A percentile compares a stretch with the other conserved stretches of the same genome.
Evolutionary conservation across 1,284 basidiomycete genomes (phyloP).

Genomic region (Moesziomyces parantarcticus): DNA sequence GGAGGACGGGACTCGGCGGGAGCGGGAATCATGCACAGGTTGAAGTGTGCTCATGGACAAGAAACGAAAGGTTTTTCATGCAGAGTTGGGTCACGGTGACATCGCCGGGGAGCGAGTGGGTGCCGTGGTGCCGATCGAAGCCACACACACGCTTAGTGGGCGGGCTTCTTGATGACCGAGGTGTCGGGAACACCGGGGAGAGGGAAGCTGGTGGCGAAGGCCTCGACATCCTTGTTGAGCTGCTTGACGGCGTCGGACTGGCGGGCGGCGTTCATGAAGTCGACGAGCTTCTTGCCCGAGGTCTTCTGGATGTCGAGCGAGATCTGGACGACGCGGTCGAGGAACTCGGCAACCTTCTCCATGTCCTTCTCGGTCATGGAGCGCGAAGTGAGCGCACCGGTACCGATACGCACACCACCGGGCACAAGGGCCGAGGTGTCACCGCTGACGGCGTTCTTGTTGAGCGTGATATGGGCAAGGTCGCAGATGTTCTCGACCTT

Average conservation of each 20-base stretch:
- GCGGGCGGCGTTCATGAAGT: slow-evolving; percentile 87
- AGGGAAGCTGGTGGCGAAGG: slow-evolving; percentile 87
- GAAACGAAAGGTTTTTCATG: slow-evolving; percentile 17
- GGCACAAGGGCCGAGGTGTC: slow-evolving; percentile 93
- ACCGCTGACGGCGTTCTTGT: slow-evolving; percentile 95
- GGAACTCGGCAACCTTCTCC: slow-evolving; percentile 84
- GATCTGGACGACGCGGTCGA: slow-evolving; percentile 66
- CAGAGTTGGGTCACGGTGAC: slow-evolving; percentile 17
- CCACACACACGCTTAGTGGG: slow-evolving; percentile 28
- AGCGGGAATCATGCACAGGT: slow-evolving; percentile 51
- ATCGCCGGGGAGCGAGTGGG: not conserved
- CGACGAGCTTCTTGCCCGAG: slow-evolving; percentile 91
- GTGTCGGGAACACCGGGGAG: slow-evolving; percentile 86
- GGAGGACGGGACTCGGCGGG: not conserved
- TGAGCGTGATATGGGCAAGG: slow-evolving; percentile 80
- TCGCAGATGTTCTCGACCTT: slow-evolving; percentile 99
- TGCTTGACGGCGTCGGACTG: slow-evolving; percentile 79
- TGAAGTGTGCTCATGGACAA: slow-evolving; percentile 41
- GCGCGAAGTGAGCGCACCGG: slow-evolving; percentile 92
- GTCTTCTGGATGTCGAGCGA: slow-evolving; percentile 78
- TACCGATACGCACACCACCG: slow-evolving; percentile 96
- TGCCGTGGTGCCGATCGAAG: not conserved
- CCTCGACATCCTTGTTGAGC: slow-evolving; percentile 79
- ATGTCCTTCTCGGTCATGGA: slow-evolving; percentile 89
- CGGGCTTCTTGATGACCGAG: slow-evolving; percentile 61